Evolutionary conservation across 257 asterid genomes (phyloP).

Genomic region (Nicotiana knightiana): DNA sequence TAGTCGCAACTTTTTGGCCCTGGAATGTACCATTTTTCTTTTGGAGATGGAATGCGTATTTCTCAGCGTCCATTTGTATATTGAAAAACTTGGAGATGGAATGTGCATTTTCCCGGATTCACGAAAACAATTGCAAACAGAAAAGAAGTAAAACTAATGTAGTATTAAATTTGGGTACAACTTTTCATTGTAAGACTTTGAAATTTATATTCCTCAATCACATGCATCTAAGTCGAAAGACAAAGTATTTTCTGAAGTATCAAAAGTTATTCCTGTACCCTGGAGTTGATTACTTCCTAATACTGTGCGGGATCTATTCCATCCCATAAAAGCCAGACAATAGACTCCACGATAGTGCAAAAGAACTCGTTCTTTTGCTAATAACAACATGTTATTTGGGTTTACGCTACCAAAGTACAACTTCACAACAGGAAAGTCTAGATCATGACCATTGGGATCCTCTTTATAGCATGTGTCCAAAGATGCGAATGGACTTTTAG

Average conservation of each 20-base stretch:
- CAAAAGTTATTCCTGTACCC: neutral
- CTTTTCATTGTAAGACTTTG: neutral
- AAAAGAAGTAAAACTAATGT: no score
- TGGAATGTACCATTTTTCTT: no score
- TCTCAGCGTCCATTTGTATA: no score
- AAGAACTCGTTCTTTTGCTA: neutral
- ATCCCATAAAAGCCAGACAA: neutral
- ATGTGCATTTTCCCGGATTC: no score
- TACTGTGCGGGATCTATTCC: neutral
- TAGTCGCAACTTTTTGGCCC: no score
- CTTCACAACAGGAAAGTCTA: neutral
- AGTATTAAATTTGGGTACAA: no score
- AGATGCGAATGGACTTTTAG: neutral
- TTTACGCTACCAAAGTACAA: neutral
- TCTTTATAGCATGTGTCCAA: neutral
- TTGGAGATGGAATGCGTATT: no score
- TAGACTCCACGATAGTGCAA: neutral
- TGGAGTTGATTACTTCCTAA: neutral
- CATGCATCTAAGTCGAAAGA: neutral
- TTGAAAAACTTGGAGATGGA: no score
- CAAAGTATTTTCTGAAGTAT: neutral
- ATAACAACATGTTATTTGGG: neutral
- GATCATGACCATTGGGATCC: neutral
- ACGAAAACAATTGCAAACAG: no score
- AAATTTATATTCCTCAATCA: neutral